Conservation (phyloP, 495 filamentous ascomycete species). For the Pyrenula massariospora region DNA sequence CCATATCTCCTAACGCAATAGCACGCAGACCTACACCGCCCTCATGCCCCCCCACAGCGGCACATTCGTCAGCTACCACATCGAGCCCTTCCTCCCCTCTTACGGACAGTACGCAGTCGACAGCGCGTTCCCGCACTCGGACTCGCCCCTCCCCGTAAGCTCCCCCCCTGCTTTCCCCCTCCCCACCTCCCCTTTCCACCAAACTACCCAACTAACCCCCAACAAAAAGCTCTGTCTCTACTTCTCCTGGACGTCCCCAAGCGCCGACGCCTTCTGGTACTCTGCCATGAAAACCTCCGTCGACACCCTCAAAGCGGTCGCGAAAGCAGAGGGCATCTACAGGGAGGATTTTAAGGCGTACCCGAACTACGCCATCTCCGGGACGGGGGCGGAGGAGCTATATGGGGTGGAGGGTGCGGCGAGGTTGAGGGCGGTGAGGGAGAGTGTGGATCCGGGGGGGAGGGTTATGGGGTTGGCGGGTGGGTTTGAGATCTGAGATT, state of each 20-base stretch:
- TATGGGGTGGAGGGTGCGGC: constrained; percentile 3
- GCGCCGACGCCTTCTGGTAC: constrained; percentile 4
- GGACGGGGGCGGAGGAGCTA: constrained; percentile 1
- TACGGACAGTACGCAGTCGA: constrained; percentile 5
- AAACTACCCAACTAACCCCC: background rate
- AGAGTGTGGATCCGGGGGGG: constrained; percentile 2
- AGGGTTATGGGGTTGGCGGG: constrained; percentile 6
- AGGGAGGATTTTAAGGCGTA: constrained; percentile 1
- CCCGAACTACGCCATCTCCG: constrained; percentile 4
- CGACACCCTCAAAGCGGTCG: constrained; percentile 2
- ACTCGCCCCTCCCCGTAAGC: constrained; percentile 2
- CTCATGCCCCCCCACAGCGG: background rate
- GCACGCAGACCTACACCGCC: background rate
- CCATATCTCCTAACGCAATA: too few species aligned
- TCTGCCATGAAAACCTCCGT: constrained; percentile 1
- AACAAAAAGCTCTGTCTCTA: constrained; percentile 5
- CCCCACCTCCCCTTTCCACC: background rate
- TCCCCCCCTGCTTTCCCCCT: background rate
- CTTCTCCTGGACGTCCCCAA: constrained; percentile 2
- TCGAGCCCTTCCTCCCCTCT: constrained; percentile 3
- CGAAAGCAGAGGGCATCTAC: constrained; percentile 5
- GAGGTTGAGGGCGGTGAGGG: constrained; percentile 4
- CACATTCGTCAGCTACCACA: constrained; percentile 3
- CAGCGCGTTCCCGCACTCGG: constrained; percentile 3
- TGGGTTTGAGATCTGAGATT: constrained; percentile 1